Evolutionary conservation across 345 rosid genomes (phyloP).

Genomic region (Clausena lansium): DNA sequence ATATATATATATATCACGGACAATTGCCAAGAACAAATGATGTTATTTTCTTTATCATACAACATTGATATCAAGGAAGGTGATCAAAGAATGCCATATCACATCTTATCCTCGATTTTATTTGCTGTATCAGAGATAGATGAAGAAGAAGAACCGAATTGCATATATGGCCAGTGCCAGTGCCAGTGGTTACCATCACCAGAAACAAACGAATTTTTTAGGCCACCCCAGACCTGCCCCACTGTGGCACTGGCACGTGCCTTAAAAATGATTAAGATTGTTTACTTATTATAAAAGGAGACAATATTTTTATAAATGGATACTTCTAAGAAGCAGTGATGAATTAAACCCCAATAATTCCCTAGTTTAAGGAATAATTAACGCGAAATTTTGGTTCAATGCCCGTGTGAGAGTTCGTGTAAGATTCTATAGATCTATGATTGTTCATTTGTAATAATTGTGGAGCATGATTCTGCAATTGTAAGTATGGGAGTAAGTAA

Average conservation of each 20-base stretch:
- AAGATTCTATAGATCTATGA: not conserved
- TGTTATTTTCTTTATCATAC: too few species aligned
- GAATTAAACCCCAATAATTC: not conserved
- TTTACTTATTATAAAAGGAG: too few species aligned
- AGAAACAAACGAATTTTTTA: not conserved
- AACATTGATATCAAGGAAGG: too few species aligned
- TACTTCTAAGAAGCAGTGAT: not conserved
- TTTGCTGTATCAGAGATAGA: too few species aligned
- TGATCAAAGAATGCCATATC: too few species aligned
- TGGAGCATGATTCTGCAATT: not conserved
- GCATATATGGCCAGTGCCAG: too few species aligned
- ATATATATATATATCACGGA: too few species aligned
- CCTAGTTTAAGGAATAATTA: not conserved
- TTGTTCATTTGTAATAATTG: not conserved
- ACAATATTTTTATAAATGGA: too few species aligned
- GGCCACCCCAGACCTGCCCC: conserved; percentile 13
- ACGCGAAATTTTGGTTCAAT: not conserved
- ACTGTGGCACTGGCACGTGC: not conserved
- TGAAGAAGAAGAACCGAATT: not conserved
- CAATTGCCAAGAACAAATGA: too few species aligned
- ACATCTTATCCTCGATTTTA: too few species aligned
- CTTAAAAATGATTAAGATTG: not conserved
- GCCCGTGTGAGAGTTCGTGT: not conserved
- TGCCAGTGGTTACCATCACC: not conserved
- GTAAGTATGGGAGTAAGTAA: not conserved